Base-by-base conservation (phyloP, 305 asterid genomes). In the Vinca major region DNA sequence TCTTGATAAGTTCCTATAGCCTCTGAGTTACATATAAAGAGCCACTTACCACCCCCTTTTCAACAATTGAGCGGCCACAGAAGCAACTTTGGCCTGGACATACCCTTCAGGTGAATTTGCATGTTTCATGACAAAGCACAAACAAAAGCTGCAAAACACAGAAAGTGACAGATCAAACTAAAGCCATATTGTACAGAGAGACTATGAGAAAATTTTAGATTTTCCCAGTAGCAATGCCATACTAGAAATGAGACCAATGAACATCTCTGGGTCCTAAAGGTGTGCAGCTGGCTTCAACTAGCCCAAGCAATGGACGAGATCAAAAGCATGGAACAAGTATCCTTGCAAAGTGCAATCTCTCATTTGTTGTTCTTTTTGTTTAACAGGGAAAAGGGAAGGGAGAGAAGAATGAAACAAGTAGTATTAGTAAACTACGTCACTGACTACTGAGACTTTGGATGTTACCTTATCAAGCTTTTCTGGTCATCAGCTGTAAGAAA, bases 41-140 rank as follows among this genome's bases (percentile, higher is more conserved):
- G 69, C 66, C 73, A 84, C 92, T 80, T 79, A 88, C 98, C 98
- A 90, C 57, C 98, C 97, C 78, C 97, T 80, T 86, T 92, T 92
- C 77, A 92, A 79, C 84, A 92, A 79, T 78, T 92, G 98, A 68
- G 96, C 88, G 80, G 90, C 96, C 76, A 86, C 96, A 14, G 97
- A 87, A 47, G 91, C 95, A 75, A 90, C 94, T 83, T 92, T 92
- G 52, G 78, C 73, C 65, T 74, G 85, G 76, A 90, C 98, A 79
- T 86, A 92, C 64, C 96, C 94, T 81, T 92, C 97, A 4, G 81
- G 81, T 66, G 86, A 86, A 66, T 72, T 78, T 62, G 97, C 91
- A 74, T 90, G 80, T 80, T 92, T 84, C 88, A 85, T 82, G 41
- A 88, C 86, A 77, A 78, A 90, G 77, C 80, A 77, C 81, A 89